Evolutionary conservation across 805 yeast species (phyloP).

Genomic region (Saccharomycopsis babjevae): DNA sequence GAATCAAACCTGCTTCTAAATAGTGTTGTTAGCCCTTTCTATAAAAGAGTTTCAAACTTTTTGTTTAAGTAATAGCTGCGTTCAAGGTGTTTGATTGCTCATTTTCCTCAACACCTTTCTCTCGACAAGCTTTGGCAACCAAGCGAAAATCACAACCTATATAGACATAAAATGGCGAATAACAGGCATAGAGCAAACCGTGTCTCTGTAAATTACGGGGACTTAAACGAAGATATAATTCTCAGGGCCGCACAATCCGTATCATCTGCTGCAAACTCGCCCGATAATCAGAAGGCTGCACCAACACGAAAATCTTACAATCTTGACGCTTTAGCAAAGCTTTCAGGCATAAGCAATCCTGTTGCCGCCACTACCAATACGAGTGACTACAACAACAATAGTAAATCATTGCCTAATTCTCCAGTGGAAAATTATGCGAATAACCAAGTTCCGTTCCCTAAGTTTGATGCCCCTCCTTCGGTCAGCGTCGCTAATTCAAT

Average conservation of each 20-base stretch:
- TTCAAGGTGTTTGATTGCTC: neutral
- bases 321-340: slow-evolving; percentile 14
- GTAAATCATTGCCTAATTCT: neutral
- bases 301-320: slow-evolving; percentile 6
- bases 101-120: neutral
- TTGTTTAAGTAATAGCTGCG: neutral
- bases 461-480: neutral
- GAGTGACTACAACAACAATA: neutral
- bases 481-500: neutral
- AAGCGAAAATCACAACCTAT: neutral
- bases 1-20: no score
- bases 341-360: slow-evolving; percentile 8
- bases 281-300: neutral
- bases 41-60: no score
- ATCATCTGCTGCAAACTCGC: slow-evolving; percentile 11
- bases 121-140: neutral
- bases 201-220: slow-evolving; percentile 17
- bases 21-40: no score
- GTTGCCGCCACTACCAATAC: slow-evolving; percentile 2
- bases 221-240: slow-evolving; percentile 15
- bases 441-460: neutral
- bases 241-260: slow-evolving; percentile 7
- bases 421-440: neutral
- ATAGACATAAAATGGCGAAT: neutral
- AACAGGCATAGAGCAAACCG: slow-evolving; percentile 4